Evolutionary conservation across 2,329 filamentous ascomycete species (phyloP), one percentile per base, ranked within the genome.

Genomic region (Emergomyces africanus): DNA sequence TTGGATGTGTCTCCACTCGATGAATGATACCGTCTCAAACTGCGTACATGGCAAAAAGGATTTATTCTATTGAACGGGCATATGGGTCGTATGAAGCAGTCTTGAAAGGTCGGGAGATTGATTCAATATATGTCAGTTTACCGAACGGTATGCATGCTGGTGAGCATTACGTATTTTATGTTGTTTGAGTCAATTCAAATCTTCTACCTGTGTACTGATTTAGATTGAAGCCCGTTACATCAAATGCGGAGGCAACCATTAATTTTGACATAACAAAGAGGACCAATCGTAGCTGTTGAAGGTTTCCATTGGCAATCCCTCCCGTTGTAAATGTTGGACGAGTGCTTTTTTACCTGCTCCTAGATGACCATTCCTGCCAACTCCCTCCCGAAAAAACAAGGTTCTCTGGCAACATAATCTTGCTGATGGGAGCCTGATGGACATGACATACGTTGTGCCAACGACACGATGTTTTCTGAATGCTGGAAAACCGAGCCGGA

Each of bases 91-190:
- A 68, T 53, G 57, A 66, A 49, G 66, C 61, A 1, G 59, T 67
- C 1, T 59, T 63, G 18, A 57, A 59, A 3, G 65, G 69, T 50
- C 28, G 61, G 1, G 58, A 65, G 2, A 75, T 83, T 55, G 75
- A 80, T 44, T 76, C 74, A 20, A 75, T 83, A 50, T 82, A 81
- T 66, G 77, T 82, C 57, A 75, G 78, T 10, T 71, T 81, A 6
- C 69, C 70, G 1, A 73, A 74, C 57, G 66, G 62, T 1, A 64
- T 68, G 28, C 73, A 75, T 57, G 60, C 60, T 57, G 51, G 54
- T 57, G 23, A 20, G 39, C 37, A n/a, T n/a, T 42, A 18, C 20
- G 15, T 5, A 18, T 18, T 41, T 30, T 56, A 12, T 14, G 2
- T 25, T 20, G 20, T 48, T 28, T 14, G 8, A 48, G 14, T 48